A percentile compares a stretch with the other conserved stretches of the same genome.
Evolutionary conservation across 2,329 filamentous ascomycete genomes (phyloP).

Genomic region (Trichoderma endophyticum): DNA sequence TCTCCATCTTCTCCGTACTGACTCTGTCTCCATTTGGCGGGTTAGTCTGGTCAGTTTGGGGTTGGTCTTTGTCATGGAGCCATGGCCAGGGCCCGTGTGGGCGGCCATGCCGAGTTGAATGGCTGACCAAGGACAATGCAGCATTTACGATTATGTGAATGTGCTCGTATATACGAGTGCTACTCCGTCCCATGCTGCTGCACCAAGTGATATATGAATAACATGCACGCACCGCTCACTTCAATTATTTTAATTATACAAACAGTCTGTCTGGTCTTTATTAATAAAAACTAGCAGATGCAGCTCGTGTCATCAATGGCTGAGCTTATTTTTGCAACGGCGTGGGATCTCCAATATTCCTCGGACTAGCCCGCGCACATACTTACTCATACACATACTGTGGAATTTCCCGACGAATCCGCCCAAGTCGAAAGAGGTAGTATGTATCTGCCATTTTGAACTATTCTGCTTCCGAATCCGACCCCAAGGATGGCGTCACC

Average conservation of each 20-base stretch:
- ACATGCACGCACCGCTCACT: not conserved
- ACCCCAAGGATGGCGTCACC: not conserved
- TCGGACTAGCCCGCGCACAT: not conserved
- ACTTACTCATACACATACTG: not conserved
- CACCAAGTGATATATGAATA: not conserved
- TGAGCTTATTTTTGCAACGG: not conserved
- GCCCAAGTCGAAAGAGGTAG: not conserved
- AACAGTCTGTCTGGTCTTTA: not conserved
- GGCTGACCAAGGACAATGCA: not conserved
- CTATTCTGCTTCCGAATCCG: not conserved
- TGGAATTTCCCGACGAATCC: not conserved
- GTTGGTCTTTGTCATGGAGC: not conserved
- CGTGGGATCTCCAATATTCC: not conserved
- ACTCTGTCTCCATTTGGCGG: not conserved
- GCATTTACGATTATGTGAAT: too few relatives aligned
- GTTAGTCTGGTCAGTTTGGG: not conserved
- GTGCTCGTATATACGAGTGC: not conserved
- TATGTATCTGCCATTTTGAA: not conserved
- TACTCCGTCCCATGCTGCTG: not conserved
- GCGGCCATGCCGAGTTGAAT: not conserved
- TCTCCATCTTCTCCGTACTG: slow-evolving; percentile 9
- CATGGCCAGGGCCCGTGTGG: not conserved
- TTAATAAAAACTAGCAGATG: not conserved
- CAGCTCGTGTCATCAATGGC: not conserved
- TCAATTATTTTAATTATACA: not conserved